These are phyloP conservation scores for Prunella vulgaris DNA, from an alignment of 257 asterid species.

Conservation along the genomic window DNA sequence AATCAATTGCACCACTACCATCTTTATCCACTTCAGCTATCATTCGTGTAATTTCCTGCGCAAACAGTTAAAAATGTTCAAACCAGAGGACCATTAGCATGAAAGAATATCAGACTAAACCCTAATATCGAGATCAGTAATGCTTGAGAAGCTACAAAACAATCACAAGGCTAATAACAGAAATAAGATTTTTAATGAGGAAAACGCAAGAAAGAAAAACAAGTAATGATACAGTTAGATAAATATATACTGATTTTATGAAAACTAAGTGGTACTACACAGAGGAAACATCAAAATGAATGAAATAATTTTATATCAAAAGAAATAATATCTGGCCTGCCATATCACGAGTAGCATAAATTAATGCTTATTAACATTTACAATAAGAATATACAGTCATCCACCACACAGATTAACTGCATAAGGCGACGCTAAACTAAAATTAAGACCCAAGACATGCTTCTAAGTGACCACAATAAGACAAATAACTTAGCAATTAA, in stretches of 20 bases:
- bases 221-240: background rate
- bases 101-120: background rate
- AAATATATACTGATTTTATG: background rate
- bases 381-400: background rate
- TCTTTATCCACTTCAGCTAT: conserved; percentile 95
- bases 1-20: conserved; percentile 95
- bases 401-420: background rate
- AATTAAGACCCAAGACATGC: background rate
- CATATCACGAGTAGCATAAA: background rate
- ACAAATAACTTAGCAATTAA: background rate
- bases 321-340: background rate
- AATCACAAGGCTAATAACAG: background rate
- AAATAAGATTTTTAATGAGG: background rate
- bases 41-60: conserved; percentile 79
- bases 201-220: background rate
- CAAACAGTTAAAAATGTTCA: conserved; percentile 4
- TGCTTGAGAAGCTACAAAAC: background rate
- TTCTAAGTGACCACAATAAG: background rate
- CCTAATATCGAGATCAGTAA: background rate
- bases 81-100: conserved; percentile 7
- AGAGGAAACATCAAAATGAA: background rate
- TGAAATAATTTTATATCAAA: background rate
- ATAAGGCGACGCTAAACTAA: background rate
- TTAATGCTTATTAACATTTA: background rate
- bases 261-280: background rate